These are phyloP conservation scores for Chrysophaeum taylorii DNA, from an alignment of 352 stramenopile genomes.

Conservation along the genomic window DNA sequence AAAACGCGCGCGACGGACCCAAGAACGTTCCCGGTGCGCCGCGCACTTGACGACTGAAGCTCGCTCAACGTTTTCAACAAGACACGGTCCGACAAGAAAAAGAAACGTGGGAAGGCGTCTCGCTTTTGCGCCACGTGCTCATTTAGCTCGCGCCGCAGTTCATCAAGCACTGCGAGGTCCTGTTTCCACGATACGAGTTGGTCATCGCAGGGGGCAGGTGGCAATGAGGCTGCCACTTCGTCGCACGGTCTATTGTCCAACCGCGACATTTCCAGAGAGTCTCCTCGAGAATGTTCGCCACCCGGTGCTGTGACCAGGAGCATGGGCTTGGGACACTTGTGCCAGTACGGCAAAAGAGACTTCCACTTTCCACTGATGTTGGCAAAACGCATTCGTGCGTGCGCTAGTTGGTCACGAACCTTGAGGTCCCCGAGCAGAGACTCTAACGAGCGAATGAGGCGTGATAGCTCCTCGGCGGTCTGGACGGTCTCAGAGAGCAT, in stretches of 20 bases:
- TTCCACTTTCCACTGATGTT: too few relatives aligned
- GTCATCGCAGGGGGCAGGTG: not conserved
- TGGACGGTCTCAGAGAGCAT: not conserved
- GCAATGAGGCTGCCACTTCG: too few relatives aligned
- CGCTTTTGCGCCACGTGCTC: not conserved
- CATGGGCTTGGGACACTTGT: too few relatives aligned
- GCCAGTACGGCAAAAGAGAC: too few relatives aligned
- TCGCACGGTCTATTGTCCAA: too few relatives aligned
- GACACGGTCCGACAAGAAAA: not conserved
- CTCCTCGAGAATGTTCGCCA: too few relatives aligned
- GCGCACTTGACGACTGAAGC: not conserved
- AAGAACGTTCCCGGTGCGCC: not conserved
- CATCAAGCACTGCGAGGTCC: not conserved
- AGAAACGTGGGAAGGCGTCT: not conserved
- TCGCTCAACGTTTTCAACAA: not conserved
- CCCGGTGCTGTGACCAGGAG: too few relatives aligned
- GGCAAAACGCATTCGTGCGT: too few relatives aligned
- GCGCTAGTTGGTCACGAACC: too few relatives aligned
- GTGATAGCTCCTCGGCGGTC: not conserved
- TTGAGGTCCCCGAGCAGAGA: too few relatives aligned
- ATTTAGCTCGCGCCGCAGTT: not conserved
- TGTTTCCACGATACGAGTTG: not conserved
- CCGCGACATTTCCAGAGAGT: too few relatives aligned
- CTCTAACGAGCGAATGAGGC: too few relatives aligned
- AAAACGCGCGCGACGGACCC: slow-evolving; percentile 2